phyloP scores from a whole-genome alignment of 1,284 basidiomycete genomes.

The Wolfiporia cocos region DNA sequence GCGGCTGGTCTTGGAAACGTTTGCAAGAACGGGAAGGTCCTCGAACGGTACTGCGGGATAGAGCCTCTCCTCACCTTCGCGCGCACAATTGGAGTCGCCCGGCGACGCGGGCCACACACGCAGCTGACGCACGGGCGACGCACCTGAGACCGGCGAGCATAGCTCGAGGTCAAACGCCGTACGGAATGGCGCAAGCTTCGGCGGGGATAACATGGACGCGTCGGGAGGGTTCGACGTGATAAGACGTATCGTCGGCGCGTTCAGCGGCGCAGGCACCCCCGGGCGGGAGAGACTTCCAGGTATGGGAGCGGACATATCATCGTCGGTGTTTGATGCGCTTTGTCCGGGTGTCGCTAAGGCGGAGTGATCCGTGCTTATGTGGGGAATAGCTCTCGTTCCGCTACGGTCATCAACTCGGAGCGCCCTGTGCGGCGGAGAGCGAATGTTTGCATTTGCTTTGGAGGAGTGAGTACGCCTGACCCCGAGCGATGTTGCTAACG shows the following conservation, averaged over 20 bases:
- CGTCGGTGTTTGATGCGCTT: constrained; percentile 17
- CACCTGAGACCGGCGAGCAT: constrained; percentile 38
- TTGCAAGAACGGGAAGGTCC: constrained; percentile 20
- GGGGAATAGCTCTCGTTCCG: constrained; percentile 34
- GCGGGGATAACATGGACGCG: constrained; percentile 43
- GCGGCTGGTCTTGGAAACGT: not conserved
- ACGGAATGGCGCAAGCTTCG: constrained; percentile 53
- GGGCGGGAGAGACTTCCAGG: constrained; percentile 50
- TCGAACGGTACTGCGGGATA: constrained; percentile 45
- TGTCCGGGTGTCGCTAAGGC: constrained; percentile 35
- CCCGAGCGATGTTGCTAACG: constrained; percentile 61
- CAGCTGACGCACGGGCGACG: constrained; percentile 18
- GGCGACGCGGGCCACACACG: constrained; percentile 43
- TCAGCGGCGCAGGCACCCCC: constrained; percentile 48
- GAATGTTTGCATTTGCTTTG: constrained; percentile 11
- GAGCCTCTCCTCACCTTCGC: too few relatives aligned
- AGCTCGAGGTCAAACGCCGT: constrained; percentile 63
- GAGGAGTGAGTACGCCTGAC: constrained; percentile 38
- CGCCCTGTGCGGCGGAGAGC: constrained; percentile 16
- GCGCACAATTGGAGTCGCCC: too few relatives aligned
- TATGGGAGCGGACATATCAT: constrained; percentile 32
- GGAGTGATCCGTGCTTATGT: constrained; percentile 43
- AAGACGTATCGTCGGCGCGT: constrained; percentile 58
- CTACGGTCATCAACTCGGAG: constrained; percentile 34
- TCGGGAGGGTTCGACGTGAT: constrained; percentile 33